Evolutionary conservation across 768 basidiomycete species (phyloP), one percentile per base, ranked within the genome.

Genomic region (Naganishia antarctica): DNA sequence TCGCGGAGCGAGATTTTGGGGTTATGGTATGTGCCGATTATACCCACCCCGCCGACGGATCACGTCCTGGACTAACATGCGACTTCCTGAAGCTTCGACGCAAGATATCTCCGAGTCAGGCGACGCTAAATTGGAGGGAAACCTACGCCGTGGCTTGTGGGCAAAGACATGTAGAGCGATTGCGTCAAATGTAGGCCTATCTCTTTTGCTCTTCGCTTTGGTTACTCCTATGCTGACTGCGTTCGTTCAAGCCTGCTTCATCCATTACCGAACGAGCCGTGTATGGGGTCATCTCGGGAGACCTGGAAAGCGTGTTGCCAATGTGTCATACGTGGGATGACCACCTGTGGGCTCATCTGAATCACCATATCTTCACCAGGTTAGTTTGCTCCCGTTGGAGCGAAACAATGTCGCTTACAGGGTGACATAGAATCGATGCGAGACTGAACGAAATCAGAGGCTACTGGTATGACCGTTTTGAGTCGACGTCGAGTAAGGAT

Each of bases 281-380:
- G 0, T 93, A 91, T 69, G 93, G 92, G 0, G 86, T 91, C 0
- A 83, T 99, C 8, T 86, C 78, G 5, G 80, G 80, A 82, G 28
- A 93, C 86, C 32, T 87, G 82, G 13, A 83, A 81, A 48, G 86
- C 82, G 75, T 80, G 1, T 85, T 87, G 67, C 82, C 85, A 0
- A 84, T 87, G 3, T 93, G 90, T 71, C 79, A 86, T 34, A 87
- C 89, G 23, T 98, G 94, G 93, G 89, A 93, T 71, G 96, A 99
- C 72, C 87, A 93, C 73, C 81, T 98, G 0, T 99, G 96, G 96
- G 90, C 89, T 0, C 87, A 89, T 64, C 80, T 92, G 57, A 86
- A 85, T 69, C 82, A 90, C 51, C 80, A 90, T 41, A 87, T 89
- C 70, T 90, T 93, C 73, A 60, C 40, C 2, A 49, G 65, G 69